phyloP scores from a whole-genome alignment of 331 rosid species.

The Pyracantha coccinea region DNA sequence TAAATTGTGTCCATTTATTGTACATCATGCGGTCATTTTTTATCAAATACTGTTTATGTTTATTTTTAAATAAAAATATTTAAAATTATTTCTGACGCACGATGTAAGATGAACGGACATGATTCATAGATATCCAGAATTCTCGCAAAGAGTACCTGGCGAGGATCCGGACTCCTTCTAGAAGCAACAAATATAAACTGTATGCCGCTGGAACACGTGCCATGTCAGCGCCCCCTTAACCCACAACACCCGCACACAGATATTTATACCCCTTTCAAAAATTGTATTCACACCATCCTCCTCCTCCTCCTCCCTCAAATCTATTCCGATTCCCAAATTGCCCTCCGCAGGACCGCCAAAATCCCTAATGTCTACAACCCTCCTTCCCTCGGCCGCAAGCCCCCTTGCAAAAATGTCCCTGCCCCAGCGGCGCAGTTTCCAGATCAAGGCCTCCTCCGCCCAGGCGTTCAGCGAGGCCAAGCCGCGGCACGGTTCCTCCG shows the following conservation, averaged over 20 bases:
- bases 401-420: neutral
- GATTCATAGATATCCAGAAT: fast-evolving
- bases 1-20: fast-evolving
- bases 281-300: neutral
- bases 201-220: neutral
- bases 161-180: neutral
- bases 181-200: neutral
- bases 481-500: conserved; percentile 3
- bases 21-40: no score
- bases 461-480: conserved; percentile 16
- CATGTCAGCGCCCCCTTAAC: conserved; percentile 17
- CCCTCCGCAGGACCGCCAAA: neutral
- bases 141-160: fast-evolving
- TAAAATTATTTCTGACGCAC: no score
- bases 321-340: neutral
- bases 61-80: no score
- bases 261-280: neutral
- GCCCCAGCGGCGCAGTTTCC: neutral
- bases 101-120: no score
- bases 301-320: neutral
- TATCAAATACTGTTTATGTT: no score
- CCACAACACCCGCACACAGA: neutral
- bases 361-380: conserved; percentile 28
- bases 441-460: conserved; percentile 21
- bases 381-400: conserved; percentile 5